Evolutionary conservation across 2,329 filamentous ascomycete species (phyloP), one percentile per base, ranked within the genome.

Genomic region (Trichoderma sp.): DNA sequence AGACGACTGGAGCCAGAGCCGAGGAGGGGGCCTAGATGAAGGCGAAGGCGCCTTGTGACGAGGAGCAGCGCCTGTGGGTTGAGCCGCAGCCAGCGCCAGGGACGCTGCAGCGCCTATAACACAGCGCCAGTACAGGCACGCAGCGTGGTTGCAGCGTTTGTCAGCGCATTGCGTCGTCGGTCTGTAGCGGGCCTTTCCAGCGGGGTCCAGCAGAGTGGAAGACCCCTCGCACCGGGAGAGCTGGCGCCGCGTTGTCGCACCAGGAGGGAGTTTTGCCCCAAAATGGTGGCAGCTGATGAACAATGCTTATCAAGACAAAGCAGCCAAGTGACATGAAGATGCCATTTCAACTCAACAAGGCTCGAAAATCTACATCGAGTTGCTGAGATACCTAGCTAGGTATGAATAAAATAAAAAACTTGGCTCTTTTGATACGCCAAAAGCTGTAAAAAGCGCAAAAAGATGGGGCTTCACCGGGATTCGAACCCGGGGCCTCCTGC

Each of bases 401-500:
- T 13, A 34, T 14, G 18, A 10, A 1, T 13, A 32, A 32, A 11
- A 21, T 3, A 30, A 32, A 39, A 18, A 18, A 14, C 3, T 16
- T 16, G 5, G 14, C 16, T 39, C 37, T 43, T 18, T 18, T 16
- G 3, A 43, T 7, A 43, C 18, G 16, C 5, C 3, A 8, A 32
- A 34, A 13, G 8, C 2, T 10, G 16, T 18, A 28, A 67, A 61
- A 51, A 46, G 16, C 10, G 39, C 16, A 68, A 70, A 69, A 70
- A 68, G 68, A 64, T 59, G 52, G 72, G 71, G 72, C 60, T 70
- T 70, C 63, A 68, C 69, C 69, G 68, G 67, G 70, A 70, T 71
- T 73, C 68, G 71, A 73, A 73, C 71, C 71, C 71, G 71, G 71
- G 71, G 66, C 71, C 71, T 72, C 71, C 68, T 71, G 59, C 70